A percentile compares a stretch with the other conserved stretches of the same genome.
Evolutionary conservation across 331 rosid species (phyloP).

Genomic region (Quercus phellos): DNA sequence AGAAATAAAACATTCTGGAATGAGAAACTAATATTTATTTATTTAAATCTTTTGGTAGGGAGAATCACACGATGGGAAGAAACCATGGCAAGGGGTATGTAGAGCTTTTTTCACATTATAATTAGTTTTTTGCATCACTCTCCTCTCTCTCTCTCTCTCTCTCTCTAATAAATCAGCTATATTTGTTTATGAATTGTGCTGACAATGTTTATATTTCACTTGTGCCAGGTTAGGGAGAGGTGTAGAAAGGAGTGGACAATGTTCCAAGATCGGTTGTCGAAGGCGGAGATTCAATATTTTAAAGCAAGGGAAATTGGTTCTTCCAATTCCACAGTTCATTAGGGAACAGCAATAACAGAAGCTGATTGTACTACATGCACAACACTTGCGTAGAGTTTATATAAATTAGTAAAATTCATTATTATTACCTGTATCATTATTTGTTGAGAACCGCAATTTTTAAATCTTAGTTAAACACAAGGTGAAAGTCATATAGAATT

Average conservation of each 20-base stretch:
- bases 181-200: background rate
- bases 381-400: conserved; percentile 16
- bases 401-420: conserved; percentile 3
- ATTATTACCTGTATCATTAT: conserved; percentile 25
- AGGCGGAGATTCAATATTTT: conserved; percentile 68
- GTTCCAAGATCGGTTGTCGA: conserved; percentile 66
- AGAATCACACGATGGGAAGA: conserved; percentile 59
- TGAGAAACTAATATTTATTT: conserved; percentile 2
- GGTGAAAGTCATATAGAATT: conserved; percentile 17
- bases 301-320: conserved; percentile 43
- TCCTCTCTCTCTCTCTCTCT: background rate
- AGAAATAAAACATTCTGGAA: background rate
- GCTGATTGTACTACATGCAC: conserved; percentile 24
- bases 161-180: background rate
- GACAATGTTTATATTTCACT: conserved; percentile 9
- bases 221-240: conserved; percentile 79
- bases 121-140: background rate
- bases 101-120: background rate
- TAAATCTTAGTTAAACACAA: conserved; percentile 14
- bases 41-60: conserved; percentile 43
- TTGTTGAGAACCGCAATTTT: conserved; percentile 16
- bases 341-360: conserved; percentile 11
- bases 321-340: conserved; percentile 37
- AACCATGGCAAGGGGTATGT: conserved; percentile 89
- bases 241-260: conserved; percentile 90